Percentiles rank a stretch among this genome's conserved stretches.
phyloP scores from a whole-genome alignment of 2,329 filamentous ascomycete species.

The Leptographium flavum region DNA sequence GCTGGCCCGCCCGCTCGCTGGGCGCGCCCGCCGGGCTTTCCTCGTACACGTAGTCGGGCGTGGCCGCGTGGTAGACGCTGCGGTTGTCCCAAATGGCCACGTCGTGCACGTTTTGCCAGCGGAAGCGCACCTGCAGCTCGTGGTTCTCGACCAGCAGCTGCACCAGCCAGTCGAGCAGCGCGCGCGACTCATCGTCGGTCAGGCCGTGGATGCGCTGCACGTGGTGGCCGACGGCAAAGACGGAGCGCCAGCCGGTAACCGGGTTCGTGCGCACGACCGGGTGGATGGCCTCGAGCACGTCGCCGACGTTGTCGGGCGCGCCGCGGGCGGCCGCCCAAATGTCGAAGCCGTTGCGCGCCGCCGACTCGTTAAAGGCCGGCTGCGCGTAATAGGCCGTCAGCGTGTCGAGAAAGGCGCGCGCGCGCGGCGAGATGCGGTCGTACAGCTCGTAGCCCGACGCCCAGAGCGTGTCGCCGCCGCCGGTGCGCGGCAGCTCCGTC shows the following conservation, averaged over 20 bases:
- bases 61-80: slow-evolving; percentile 40
- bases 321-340: slow-evolving; percentile 32
- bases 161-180: slow-evolving; percentile 37
- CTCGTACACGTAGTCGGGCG: slow-evolving; percentile 32
- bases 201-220: slow-evolving; percentile 36
- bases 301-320: slow-evolving; percentile 34
- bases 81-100: slow-evolving; percentile 44
- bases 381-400: slow-evolving; percentile 41
- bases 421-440: slow-evolving; percentile 19
- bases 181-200: slow-evolving; percentile 29
- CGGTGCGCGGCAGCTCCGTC: slow-evolving; percentile 24
- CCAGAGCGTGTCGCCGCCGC: slow-evolving; percentile 27
- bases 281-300: slow-evolving; percentile 32
- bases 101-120: slow-evolving; percentile 31
- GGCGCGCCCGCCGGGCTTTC: slow-evolving; percentile 24
- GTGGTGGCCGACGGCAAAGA: slow-evolving; percentile 38
- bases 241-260: slow-evolving; percentile 41
- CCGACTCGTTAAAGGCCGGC: slow-evolving; percentile 34
- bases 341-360: slow-evolving; percentile 27
- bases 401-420: slow-evolving; percentile 34
- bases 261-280: slow-evolving; percentile 43
- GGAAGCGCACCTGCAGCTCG: slow-evolving; percentile 35
- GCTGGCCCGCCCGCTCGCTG: slow-evolving; percentile 31
- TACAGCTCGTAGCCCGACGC: slow-evolving; percentile 27
- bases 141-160: slow-evolving; percentile 38